Evolutionary conservation across 306 rosid species (phyloP).

Genomic region (Dalbergia oliveri): DNA sequence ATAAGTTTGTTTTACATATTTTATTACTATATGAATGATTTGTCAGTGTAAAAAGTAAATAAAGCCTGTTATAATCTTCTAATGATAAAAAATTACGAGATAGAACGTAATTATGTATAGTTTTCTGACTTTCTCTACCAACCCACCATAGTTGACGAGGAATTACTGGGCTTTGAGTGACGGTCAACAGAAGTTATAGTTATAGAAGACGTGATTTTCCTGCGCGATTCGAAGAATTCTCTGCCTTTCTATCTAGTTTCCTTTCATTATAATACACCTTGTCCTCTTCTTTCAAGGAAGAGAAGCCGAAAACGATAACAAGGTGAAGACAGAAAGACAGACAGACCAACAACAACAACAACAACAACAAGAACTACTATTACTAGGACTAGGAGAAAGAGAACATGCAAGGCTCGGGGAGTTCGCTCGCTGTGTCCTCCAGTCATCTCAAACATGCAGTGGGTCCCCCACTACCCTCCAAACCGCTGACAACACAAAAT

Average conservation of each 20-base stretch:
- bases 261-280: background rate
- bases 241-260: background rate
- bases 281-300: constrained; percentile 21
- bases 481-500: constrained; percentile 7
- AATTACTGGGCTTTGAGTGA: constrained; percentile 28
- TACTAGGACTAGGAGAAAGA: constrained; percentile 3
- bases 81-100: no score
- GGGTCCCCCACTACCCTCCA: constrained; percentile 45
- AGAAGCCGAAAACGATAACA: constrained; percentile 50
- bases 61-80: no score
- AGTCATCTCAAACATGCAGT: constrained; percentile 62
- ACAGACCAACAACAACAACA: constrained; percentile 45
- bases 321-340: constrained; percentile 40
- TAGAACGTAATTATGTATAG: no score
- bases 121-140: no score
- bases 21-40: no score
- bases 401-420: constrained; percentile 55
- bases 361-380: background rate
- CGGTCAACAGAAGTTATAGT: constrained; percentile 4
- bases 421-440: constrained; percentile 40
- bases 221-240: background rate
- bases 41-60: no score
- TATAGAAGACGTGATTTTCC: background rate
- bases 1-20: background rate
- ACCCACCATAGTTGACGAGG: constrained; percentile 30